Conservation (phyloP, 2,329 filamentous ascomycete species). For the Trichoderma pleuroti region DNA sequence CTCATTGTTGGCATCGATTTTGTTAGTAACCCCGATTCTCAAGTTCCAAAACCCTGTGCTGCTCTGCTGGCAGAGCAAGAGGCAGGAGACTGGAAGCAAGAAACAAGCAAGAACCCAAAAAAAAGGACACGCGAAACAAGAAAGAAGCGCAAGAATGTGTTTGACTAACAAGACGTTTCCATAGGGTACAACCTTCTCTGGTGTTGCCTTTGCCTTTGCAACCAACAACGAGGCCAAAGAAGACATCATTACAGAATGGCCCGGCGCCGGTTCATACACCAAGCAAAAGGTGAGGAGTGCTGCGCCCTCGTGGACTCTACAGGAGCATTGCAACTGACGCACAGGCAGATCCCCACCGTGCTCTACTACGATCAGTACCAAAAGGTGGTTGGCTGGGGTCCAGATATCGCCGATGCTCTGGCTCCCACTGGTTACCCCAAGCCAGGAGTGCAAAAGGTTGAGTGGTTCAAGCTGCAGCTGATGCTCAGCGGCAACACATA, state of each 20-base stretch:
- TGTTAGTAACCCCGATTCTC: conserved; percentile 51
- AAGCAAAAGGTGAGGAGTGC: conserved; percentile 81
- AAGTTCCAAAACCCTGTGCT: background rate
- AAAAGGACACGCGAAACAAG: background rate
- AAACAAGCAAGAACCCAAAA: background rate
- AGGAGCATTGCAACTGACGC: background rate
- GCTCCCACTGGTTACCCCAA: conserved; percentile 97
- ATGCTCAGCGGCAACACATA: conserved; percentile 99
- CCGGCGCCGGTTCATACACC: conserved; percentile 92
- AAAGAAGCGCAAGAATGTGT: background rate
- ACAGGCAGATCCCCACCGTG: conserved; percentile 87
- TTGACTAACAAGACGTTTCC: background rate
- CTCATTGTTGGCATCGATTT: conserved; percentile 99
- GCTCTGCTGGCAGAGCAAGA: background rate
- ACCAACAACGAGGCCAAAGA: conserved; percentile 97
- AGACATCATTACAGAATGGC: conserved; percentile 99
- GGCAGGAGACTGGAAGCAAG: background rate
- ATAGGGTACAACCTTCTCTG: conserved; percentile 95
- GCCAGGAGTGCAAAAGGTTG: conserved; percentile 95
- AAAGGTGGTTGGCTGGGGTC: conserved; percentile 99
- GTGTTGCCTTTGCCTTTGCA: conserved; percentile 93
- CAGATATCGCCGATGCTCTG: conserved; percentile 94
- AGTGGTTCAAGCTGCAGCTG: conserved; percentile 99
- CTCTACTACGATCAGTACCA: conserved; percentile 99
- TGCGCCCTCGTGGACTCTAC: background rate